Conservation (phyloP, 1,284 basidiomycete species). For the Tilletia horrida region DNA sequence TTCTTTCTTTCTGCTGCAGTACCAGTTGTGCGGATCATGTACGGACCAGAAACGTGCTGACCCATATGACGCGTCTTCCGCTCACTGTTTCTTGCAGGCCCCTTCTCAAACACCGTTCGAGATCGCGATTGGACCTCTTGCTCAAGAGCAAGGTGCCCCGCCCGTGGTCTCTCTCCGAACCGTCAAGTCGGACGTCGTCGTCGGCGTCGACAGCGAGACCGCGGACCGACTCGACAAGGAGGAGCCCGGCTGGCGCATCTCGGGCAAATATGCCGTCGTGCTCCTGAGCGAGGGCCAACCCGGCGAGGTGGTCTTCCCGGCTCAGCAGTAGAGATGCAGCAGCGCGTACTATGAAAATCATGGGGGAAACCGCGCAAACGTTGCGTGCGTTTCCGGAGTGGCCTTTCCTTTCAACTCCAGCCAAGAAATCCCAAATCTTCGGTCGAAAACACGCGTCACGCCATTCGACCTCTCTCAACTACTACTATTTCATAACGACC, state of each 20-base stretch:
- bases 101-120: conserved; percentile 87
- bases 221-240: conserved; percentile 67
- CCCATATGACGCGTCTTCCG: conserved; percentile 47
- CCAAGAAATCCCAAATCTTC: too few relatives aligned
- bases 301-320: conserved; percentile 13
- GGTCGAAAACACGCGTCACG: too few relatives aligned
- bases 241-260: conserved; percentile 73
- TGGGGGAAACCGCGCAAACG: too few relatives aligned
- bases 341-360: too few relatives aligned
- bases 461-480: too few relatives aligned
- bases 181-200: conserved; percentile 65
- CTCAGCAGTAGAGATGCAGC: background rate
- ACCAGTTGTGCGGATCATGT: background rate
- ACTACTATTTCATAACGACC: too few relatives aligned
- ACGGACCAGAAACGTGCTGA: background rate
- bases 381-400: too few relatives aligned
- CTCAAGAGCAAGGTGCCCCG: conserved; percentile 80
- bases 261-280: conserved; percentile 69
- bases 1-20: background rate
- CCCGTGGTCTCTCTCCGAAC: conserved; percentile 61
- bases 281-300: conserved; percentile 13
- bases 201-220: conserved; percentile 68
- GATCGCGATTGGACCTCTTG: conserved; percentile 87
- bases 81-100: conserved; percentile 80
- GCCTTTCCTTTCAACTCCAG: too few relatives aligned